phyloP scores from a whole-genome alignment of 495 filamentous ascomycete species.

The Acidiella bohemica region DNA sequence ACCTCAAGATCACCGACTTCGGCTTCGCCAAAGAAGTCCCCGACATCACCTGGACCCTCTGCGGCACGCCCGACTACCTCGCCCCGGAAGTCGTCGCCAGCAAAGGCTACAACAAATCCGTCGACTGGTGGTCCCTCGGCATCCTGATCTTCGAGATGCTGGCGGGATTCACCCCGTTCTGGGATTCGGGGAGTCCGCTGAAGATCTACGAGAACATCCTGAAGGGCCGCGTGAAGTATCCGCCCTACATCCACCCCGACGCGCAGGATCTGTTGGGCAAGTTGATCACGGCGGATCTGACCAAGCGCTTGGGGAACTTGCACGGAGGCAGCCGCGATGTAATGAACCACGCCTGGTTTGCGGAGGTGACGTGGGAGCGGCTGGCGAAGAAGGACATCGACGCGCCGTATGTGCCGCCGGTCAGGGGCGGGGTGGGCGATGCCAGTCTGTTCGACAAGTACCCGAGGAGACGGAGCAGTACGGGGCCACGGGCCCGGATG shows the following conservation, averaged over 20 bases:
- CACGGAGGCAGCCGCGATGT: constrained; percentile 87
- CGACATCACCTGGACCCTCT: constrained; percentile 98
- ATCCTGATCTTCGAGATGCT: constrained; percentile 99
- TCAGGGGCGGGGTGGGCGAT: constrained; percentile 83
- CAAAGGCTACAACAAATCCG: constrained; percentile 98
- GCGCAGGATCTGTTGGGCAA: constrained; percentile 83
- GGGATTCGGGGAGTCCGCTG: constrained; percentile 92
- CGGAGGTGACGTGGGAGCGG: constrained; percentile 95
- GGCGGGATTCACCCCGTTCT: constrained; percentile 96
- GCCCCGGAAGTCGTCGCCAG: constrained; percentile 93
- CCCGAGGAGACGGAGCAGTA: constrained; percentile 94
- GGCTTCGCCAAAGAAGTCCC: constrained; percentile 97
- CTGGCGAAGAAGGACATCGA: constrained; percentile 91
- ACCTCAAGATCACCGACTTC: constrained; percentile 98
- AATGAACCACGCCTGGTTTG: constrained; percentile 91
- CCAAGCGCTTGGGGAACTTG: constrained; percentile 87
- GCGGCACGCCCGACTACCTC: constrained; percentile 96
- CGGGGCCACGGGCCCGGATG: constrained; percentile 59
- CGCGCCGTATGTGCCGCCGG: constrained; percentile 94
- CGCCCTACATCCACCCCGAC: constrained; percentile 85
- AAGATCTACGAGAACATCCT: constrained; percentile 99
- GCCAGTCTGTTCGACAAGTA: constrained; percentile 97
- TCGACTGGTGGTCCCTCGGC: constrained; percentile 98
- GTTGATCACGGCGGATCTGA: constrained; percentile 87
- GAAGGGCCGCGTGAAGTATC: constrained; percentile 85